Evolutionary conservation across 2,329 filamentous ascomycete genomes (phyloP).

Genomic region (Neonectria coccinea): DNA sequence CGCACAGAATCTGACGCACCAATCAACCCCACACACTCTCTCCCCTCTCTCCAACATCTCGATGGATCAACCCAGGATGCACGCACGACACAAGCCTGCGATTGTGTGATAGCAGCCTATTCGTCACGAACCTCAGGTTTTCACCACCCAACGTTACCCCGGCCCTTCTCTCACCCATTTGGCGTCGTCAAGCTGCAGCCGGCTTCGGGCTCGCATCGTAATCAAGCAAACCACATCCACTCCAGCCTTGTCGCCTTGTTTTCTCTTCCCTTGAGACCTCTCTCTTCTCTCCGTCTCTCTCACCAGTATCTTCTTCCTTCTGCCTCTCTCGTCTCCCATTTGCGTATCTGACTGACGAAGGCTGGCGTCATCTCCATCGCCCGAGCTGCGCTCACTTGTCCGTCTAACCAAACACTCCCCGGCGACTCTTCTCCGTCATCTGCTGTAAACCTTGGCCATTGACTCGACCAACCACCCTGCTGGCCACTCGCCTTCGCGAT

Average conservation of each 20-base stretch:
- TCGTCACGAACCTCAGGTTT: neutral
- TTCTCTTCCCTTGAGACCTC: conserved; percentile 2
- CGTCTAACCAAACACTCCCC: conserved; percentile 5
- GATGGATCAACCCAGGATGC: conserved; percentile 1
- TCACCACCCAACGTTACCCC: neutral
- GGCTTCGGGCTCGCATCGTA: conserved; percentile 15
- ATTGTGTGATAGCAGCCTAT: conserved; percentile 3
- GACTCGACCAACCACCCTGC: neutral
- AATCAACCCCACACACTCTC: neutral
- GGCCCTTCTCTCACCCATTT: neutral
- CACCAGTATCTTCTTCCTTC: neutral
- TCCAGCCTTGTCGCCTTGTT: conserved; percentile 18
- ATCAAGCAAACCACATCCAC: conserved; percentile 3
- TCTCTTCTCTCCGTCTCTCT: neutral
- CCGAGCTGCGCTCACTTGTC: conserved; percentile 6
- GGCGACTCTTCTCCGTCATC: conserved; percentile 2
- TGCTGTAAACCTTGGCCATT: conserved; percentile 4
- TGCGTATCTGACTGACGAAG: conserved; percentile 7
- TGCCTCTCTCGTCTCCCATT: neutral
- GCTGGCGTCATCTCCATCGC: neutral
- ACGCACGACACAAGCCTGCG: neutral
- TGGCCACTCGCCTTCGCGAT: neutral
- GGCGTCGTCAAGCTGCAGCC: conserved; percentile 7
- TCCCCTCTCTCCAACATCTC: neutral
- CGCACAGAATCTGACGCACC: too few species aligned